These are phyloP conservation scores for Penicillium sp. DNA, from an alignment of 2,329 filamentous ascomycete genomes.

Conservation along the genomic window DNA sequence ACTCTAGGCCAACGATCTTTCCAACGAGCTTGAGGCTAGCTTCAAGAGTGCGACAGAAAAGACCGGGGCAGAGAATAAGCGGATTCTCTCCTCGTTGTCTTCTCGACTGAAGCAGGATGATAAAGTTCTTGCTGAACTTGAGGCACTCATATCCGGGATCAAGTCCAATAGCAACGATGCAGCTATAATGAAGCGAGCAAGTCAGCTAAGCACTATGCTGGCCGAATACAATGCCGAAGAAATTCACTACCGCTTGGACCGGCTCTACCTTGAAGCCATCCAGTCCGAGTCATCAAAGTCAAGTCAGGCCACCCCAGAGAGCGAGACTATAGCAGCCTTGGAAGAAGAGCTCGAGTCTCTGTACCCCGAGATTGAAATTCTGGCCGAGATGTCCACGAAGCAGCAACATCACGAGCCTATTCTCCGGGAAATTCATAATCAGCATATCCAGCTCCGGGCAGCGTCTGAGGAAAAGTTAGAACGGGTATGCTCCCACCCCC, in stretches of 20 bases:
- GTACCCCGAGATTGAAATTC: slow-evolving; percentile 42
- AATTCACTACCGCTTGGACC: slow-evolving; percentile 42
- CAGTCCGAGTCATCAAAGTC: slow-evolving; percentile 3
- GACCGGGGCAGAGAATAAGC: slow-evolving; percentile 34
- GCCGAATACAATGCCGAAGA: slow-evolving; percentile 39
- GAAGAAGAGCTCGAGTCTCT: slow-evolving; percentile 42
- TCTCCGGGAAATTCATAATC: slow-evolving; percentile 35
- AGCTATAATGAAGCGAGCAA: slow-evolving; percentile 29
- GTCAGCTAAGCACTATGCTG: slow-evolving; percentile 31
- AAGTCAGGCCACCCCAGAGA: slow-evolving; percentile 6
- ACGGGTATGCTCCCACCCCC: slow-evolving; percentile 26
- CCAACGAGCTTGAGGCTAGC: slow-evolving; percentile 33
- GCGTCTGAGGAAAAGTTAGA: slow-evolving; percentile 37
- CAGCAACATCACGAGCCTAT: slow-evolving; percentile 47
- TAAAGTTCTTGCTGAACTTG: slow-evolving; percentile 32
- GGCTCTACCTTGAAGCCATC: slow-evolving; percentile 40
- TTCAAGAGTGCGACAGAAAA: slow-evolving; percentile 35
- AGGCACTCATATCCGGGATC: slow-evolving; percentile 31
- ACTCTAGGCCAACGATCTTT: slow-evolving; percentile 38
- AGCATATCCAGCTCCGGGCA: slow-evolving; percentile 31
- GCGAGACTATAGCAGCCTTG: slow-evolving; percentile 27
- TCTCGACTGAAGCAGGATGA: slow-evolving; percentile 41
- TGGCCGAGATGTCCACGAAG: slow-evolving; percentile 46
- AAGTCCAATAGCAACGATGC: slow-evolving; percentile 33
- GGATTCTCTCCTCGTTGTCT: slow-evolving; percentile 36